These are phyloP conservation scores for Alternaria triticimaculans DNA, from an alignment of 2,329 filamentous ascomycete species.

Conservation along the genomic window DNA sequence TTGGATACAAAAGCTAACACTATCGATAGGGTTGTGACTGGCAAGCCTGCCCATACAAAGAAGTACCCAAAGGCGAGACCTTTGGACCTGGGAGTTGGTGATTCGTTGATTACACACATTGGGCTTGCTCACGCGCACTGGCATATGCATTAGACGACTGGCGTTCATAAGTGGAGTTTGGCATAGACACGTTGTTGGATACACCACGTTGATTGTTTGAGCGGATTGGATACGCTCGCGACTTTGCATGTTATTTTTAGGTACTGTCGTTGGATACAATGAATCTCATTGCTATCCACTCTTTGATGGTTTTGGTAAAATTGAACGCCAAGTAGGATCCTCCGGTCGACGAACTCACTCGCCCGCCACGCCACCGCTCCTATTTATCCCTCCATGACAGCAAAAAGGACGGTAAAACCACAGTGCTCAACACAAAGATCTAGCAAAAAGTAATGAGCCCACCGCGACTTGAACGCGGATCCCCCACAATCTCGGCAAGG, in stretches of 20 bases:
- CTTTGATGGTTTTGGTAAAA: too few relatives aligned
- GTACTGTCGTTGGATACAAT: not conserved
- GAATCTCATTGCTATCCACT: not conserved
- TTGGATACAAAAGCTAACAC: slow-evolving; percentile 9
- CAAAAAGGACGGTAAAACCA: not conserved
- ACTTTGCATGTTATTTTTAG: not conserved
- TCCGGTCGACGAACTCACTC: too few relatives aligned
- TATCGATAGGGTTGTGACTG: slow-evolving; percentile 73
- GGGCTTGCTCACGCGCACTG: not conserved
- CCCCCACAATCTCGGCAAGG: not conserved
- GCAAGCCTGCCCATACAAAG: slow-evolving; percentile 76
- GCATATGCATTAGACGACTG: not conserved
- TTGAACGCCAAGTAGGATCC: too few relatives aligned
- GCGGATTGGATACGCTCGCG: not conserved
- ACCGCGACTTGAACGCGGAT: not conserved
- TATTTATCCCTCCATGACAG: too few relatives aligned
- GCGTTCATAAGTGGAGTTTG: not conserved
- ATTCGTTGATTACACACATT: not conserved
- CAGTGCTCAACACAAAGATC: not conserved
- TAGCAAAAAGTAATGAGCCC: not conserved
- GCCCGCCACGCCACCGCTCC: too few relatives aligned
- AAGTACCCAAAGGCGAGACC: slow-evolving; percentile 53
- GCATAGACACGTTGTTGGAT: not conserved
- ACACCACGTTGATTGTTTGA: not conserved
- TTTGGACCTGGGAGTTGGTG: slow-evolving; percentile 46